Evolutionary conservation across 306 rosid genomes (phyloP).

Genomic region (Citrullus amarus): DNA sequence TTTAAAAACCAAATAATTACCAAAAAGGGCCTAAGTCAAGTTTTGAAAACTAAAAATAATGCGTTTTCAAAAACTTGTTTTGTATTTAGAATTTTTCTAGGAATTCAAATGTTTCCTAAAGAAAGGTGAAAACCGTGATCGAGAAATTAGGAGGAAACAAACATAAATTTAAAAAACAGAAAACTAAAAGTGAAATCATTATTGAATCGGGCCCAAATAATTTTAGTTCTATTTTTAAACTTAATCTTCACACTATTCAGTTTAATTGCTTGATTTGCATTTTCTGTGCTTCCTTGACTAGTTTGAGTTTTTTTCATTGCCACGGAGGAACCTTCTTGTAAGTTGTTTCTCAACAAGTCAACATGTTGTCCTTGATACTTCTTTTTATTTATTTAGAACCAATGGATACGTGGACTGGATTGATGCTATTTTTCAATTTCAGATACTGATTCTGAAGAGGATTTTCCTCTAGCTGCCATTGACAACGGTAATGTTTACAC

Average conservation of each 20-base stretch:
- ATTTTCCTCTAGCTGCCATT: conserved; percentile 8
- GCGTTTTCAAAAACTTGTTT: too few species aligned
- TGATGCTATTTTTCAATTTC: conserved; percentile 6
- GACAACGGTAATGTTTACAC: conserved; percentile 25
- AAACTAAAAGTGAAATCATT: too few species aligned
- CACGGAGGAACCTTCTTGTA: conserved; percentile 5
- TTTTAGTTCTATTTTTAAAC: background rate
- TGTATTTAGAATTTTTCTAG: too few species aligned
- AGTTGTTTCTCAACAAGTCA: background rate
- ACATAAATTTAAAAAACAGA: too few species aligned
- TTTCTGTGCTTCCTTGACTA: conserved; percentile 29
- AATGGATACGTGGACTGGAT: background rate
- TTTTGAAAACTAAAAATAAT: too few species aligned
- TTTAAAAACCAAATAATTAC: too few species aligned
- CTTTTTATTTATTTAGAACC: background rate
- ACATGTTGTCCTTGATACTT: background rate
- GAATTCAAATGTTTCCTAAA: too few species aligned
- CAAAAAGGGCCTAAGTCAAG: too few species aligned
- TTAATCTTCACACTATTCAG: background rate
- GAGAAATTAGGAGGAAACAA: too few species aligned
- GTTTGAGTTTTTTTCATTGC: background rate
- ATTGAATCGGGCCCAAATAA: background rate
- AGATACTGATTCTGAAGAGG: conserved; percentile 33
- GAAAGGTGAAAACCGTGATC: too few species aligned
- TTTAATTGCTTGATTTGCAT: conserved; percentile 10